phyloP scores from a whole-genome alignment of 1,139 yeast species.

The Taphrina flavorubra region DNA sequence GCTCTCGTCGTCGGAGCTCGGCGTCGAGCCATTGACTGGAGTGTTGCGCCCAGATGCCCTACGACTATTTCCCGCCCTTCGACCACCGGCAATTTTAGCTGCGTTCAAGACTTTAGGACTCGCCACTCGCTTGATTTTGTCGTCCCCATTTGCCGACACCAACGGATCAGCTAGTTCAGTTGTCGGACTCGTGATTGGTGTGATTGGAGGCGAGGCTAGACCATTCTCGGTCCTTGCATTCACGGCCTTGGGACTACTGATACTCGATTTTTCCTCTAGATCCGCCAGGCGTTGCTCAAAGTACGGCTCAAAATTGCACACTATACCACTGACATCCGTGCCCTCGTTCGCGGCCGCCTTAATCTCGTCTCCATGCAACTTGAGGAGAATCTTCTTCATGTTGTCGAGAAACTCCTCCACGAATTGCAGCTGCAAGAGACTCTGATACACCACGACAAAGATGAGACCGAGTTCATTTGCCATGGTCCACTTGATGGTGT shows the following conservation, averaged over 20 bases:
- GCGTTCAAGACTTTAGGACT: constrained; percentile 20
- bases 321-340: constrained; percentile 47
- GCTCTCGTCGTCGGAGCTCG: constrained; percentile 28
- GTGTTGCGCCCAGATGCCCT: constrained; percentile 31
- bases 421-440: constrained; percentile 51
- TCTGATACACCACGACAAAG: constrained; percentile 50
- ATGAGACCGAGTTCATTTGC: constrained; percentile 50
- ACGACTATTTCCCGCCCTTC: constrained; percentile 26
- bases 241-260: neutral
- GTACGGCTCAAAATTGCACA: constrained; percentile 50
- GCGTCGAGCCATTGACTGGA: constrained; percentile 19
- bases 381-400: constrained; percentile 51
- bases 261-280: constrained; percentile 45
- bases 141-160: neutral
- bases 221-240: neutral
- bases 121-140: neutral
- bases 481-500: constrained; percentile 53
- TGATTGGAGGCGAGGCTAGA: constrained; percentile 16
- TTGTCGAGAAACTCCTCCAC: constrained; percentile 52
- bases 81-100: constrained; percentile 28
- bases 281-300: constrained; percentile 51
- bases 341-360: constrained; percentile 45
- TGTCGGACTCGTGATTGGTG: constrained; percentile 9
- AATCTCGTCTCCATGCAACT: constrained; percentile 49
- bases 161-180: constrained; percentile 13